Base-by-base conservation (phyloP, 2,329 filamentous ascomycete species). In the Scedosporium boydii region DNA sequence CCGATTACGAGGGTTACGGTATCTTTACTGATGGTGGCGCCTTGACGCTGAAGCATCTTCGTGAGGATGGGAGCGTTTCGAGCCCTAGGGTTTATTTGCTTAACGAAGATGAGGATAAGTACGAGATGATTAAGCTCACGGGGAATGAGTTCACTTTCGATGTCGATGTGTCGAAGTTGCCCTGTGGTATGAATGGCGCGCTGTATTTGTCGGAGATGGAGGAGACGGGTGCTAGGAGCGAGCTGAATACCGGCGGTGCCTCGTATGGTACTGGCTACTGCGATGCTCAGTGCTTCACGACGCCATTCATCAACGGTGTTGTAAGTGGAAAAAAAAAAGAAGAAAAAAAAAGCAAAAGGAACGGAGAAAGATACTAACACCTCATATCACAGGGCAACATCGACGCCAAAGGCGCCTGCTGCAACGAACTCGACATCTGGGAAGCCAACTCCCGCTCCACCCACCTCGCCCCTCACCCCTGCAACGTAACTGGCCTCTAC, bases 181-280 rank as follows among this genome's bases (percentile, higher is more conserved):
- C 83, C 14, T 89, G 87, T 66, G 87, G 87, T 63, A 76, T 89
- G 70, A 89, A 89, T 71, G 86, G 86, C 64, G 86, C 86, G 18
- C 70, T 88, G 38, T 88, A 88, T 73, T 80, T 88, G 14, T 76
- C 74, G 21, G 76, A 78, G 70, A 79, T 79, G 77, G 78, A 82
- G 10, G 74, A 77, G 6, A 82, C 87, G 67, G 88, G 87, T 67
- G 87, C 85, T 38, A 65, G 78, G 67, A 82, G 80, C 68, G 69
- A 77, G 0, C 76, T 72, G 61, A 85, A 83, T 73, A 77, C 78
- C 62, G 84, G 80, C 27, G 85, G 86, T 63, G 83, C 85, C 2
- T 75, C 77, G 60, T 85, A 84, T 64, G 85, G 85, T 48, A 84
- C 82, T 1, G 86, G 86, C 4, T 87, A 88, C 73, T 88, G 85